Evolutionary conservation across 2,329 filamentous ascomycete genomes (phyloP).

Genomic region (Sarocladium strictum): DNA sequence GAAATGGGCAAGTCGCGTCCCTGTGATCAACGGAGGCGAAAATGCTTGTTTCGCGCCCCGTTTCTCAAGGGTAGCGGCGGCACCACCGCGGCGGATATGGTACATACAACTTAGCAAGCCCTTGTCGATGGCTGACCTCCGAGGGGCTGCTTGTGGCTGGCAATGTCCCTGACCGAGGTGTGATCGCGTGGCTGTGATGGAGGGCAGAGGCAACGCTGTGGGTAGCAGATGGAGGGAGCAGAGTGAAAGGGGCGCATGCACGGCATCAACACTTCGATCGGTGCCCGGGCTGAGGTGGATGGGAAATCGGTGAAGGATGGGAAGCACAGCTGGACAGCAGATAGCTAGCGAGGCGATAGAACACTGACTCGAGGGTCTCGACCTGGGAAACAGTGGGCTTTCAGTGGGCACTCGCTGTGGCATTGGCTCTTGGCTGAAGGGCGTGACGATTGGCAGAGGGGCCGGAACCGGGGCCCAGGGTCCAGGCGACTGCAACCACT

Average conservation of each 20-base stretch:
- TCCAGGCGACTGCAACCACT: background rate
- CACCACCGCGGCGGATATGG: conserved; percentile 4
- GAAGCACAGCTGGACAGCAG: background rate
- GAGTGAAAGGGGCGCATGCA: background rate
- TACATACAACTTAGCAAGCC: too few species aligned
- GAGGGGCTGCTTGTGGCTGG: background rate
- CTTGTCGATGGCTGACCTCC: background rate
- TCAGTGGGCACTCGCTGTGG: conserved; percentile 1
- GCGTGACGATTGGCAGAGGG: background rate
- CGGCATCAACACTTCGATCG: conserved; percentile 2
- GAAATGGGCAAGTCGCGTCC: background rate
- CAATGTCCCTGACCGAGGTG: conserved; percentile 8
- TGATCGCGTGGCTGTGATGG: conserved; percentile 3
- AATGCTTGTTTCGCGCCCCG: conserved; percentile 7
- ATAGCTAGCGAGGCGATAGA: too few species aligned
- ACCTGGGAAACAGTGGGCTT: conserved; percentile 7
- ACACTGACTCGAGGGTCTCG: conserved; percentile 1
- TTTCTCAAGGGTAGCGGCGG: background rate
- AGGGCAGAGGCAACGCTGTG: background rate
- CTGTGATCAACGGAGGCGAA: conserved; percentile 9
- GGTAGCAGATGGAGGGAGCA: background rate
- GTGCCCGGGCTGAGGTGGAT: background rate
- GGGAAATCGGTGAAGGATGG: background rate
- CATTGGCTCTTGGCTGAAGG: background rate
- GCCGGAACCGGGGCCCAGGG: conserved; percentile 9